Evolutionary conservation across 1,284 basidiomycete genomes (phyloP).

Genomic region (Ustilago xerochloae): DNA sequence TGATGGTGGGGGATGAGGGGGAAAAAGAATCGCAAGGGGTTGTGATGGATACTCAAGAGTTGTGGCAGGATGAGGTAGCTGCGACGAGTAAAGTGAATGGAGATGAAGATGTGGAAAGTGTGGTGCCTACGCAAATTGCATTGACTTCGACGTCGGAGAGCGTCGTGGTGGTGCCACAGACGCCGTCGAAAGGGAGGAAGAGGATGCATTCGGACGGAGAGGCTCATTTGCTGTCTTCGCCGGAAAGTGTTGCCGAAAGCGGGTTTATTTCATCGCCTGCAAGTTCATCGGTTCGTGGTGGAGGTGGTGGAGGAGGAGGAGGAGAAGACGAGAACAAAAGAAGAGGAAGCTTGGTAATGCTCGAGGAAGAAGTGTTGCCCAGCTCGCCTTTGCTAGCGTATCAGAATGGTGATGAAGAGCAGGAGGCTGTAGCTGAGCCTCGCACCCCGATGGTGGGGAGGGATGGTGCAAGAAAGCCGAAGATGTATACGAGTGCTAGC

Average conservation of each 20-base stretch:
- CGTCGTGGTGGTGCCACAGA: slow-evolving; percentile 40
- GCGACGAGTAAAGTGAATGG: neutral
- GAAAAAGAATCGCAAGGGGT: slow-evolving; percentile 23
- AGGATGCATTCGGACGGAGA: slow-evolving; percentile 15
- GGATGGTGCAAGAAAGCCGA: slow-evolving; percentile 9
- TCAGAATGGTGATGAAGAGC: slow-evolving; percentile 6
- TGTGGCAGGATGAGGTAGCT: slow-evolving; percentile 14
- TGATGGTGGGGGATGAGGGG: neutral
- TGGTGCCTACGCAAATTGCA: slow-evolving; percentile 17
- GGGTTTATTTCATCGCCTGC: slow-evolving; percentile 49
- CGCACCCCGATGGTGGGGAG: slow-evolving; percentile 19
- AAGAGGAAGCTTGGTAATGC: neutral
- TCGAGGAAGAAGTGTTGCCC: neutral
- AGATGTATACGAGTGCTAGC: slow-evolving; percentile 29
- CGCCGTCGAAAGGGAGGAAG: slow-evolving; percentile 24
- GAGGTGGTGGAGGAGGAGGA: neutral
- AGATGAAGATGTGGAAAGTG: neutral
- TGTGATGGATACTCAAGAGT: slow-evolving; percentile 37
- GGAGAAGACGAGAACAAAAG: slow-evolving; percentile 3
- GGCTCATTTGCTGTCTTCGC: slow-evolving; percentile 19
- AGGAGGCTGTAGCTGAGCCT: slow-evolving; percentile 12
- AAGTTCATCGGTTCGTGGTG: slow-evolving; percentile 27
- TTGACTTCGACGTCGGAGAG: slow-evolving; percentile 4
- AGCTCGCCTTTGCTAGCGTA: slow-evolving; percentile 21
- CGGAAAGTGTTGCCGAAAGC: slow-evolving; percentile 22